Base-by-base conservation (phyloP, 768 basidiomycete species). In the Tephrocybe sp. region DNA sequence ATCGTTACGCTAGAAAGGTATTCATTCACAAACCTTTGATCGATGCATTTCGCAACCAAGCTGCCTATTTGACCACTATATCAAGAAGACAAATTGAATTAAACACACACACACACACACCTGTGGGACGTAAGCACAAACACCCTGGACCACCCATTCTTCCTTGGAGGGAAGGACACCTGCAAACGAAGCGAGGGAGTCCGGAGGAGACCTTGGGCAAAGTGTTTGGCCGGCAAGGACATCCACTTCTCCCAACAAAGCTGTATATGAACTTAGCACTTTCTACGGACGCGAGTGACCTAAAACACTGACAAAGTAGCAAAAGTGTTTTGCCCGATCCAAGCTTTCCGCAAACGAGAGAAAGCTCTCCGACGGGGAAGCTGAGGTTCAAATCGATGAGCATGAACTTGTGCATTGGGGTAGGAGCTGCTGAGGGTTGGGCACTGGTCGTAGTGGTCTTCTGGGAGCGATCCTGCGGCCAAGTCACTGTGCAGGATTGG, bases 261-360 rank as follows among this genome's bases (percentile, higher is more conserved):
- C 87, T 84, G 57, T 44, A 41, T 22, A 30, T 10, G 14, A 31
- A 49, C 47, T 41, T 11, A 45, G 61, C 58, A 62, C 50, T 16
- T 38, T 26, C 19, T 26, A 16, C 33, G 23, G 40, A 20, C 26
- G 19, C 17, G 22, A 13, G 33, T n/a, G 43, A 6, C 5, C 44
- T n/a, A 2, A 45, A 46, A 20, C 20, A 62, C 62, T 14, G 55
- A 79, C 88, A 78, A 30, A 88, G 74, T n/a, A 96, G 69, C 26
- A 96, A 65, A 5, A 97, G 70, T 0, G 92, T 89, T 71, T 96
- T 97, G 22, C 94, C 93, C 14, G 87, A 87, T 3, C 92, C 93
- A 9, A 96, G 74, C 62, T 92, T 91, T 2, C 94, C 94, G 60
- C 92, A 94, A 14, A 97, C 79, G 13, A 97, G 75, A 1, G 89